These are phyloP conservation scores for Taxillus chinensis DNA, from an alignment of 164 flowering plant species.

Conservation along the genomic window DNA sequence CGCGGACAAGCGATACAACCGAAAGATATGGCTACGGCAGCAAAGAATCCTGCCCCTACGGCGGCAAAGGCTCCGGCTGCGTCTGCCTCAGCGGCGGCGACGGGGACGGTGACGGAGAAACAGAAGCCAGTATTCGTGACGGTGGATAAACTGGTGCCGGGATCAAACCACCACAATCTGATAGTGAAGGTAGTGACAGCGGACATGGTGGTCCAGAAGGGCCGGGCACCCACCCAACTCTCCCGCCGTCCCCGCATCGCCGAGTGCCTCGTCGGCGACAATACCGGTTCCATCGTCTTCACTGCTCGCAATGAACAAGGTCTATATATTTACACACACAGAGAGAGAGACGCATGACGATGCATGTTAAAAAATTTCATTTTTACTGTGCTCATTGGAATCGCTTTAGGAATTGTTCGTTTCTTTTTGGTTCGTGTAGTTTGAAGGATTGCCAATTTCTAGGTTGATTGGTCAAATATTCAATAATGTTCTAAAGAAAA, in stretches of 20 bases:
- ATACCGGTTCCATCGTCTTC: constrained; percentile 44
- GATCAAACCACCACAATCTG: constrained; percentile 43
- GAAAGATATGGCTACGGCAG: background rate
- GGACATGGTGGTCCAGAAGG: constrained; percentile 27
- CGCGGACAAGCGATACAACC: background rate
- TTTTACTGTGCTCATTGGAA: background rate
- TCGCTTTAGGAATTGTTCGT: background rate
- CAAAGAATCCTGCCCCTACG: background rate
- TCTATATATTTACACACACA: constrained; percentile 2
- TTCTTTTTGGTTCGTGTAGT: background rate
- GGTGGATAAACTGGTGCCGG: constrained; percentile 44
- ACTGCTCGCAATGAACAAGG: constrained; percentile 63
- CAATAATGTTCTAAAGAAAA: no score
- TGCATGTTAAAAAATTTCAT: background rate
- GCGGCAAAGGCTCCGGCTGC: background rate
- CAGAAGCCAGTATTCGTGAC: constrained; percentile 41
- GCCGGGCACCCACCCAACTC: constrained; percentile 26
- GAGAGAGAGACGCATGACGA: background rate
- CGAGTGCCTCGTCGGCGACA: constrained; percentile 58
- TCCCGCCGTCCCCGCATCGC: constrained; percentile 35
- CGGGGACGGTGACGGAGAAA: constrained; percentile 9
- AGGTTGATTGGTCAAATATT: no score
- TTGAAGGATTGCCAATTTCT: background rate
- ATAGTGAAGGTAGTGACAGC: constrained; percentile 38
- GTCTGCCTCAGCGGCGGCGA: constrained; percentile 8